Evolutionary conservation across 148 eudicot genomes (phyloP), one percentile per base, ranked within the genome.

Genomic region (Linanthus parryae): DNA sequence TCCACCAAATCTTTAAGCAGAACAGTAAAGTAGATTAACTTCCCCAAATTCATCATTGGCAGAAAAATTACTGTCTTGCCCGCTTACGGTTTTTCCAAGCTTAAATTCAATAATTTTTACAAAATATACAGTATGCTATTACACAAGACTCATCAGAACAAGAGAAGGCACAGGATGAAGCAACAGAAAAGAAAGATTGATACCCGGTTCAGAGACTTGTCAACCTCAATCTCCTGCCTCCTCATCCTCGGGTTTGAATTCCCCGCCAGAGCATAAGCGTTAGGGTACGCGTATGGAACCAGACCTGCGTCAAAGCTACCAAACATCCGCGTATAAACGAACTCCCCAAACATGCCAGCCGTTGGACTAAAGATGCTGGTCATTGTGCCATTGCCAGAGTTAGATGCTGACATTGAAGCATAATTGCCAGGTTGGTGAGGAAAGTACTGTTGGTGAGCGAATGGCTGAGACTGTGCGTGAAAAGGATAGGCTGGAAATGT

Each of bases 131-230:
- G n/a, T n/a, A n/a, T n/a, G n/a, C n/a, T n/a, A n/a, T n/a, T n/a
- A n/a, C n/a, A n/a, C n/a, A n/a, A n/a, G n/a, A n/a, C n/a, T n/a
- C n/a, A n/a, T 54, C 57, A 62, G 46, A 62, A 62, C 49, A 55
- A 54, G 47, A 71, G 47, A 55, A 81, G 80, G 67, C 88, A 81
- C 62, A 88, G 49, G 30, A 77, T 43, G 36, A 74, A 46, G 63
- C 94, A 82, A 54, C 82, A 82, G 21, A 82, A 68, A 12, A 88
- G 72, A 59, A 88, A 88, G 27, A 82, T 72, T 0, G 80, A 72
- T 12, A 88, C 70, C 46, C 97, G 59, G 50, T 71, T 73, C 10
- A 88, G 85, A 14, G 85, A 88, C 77, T 88, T 83, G 11, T 81
- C 76, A 8, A 67, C 7, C 70, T 71, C 80, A 69, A 84, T 54